phyloP scores from a whole-genome alignment of 2,329 filamentous ascomycete species.

The Colletotrichum liaoningense region DNA sequence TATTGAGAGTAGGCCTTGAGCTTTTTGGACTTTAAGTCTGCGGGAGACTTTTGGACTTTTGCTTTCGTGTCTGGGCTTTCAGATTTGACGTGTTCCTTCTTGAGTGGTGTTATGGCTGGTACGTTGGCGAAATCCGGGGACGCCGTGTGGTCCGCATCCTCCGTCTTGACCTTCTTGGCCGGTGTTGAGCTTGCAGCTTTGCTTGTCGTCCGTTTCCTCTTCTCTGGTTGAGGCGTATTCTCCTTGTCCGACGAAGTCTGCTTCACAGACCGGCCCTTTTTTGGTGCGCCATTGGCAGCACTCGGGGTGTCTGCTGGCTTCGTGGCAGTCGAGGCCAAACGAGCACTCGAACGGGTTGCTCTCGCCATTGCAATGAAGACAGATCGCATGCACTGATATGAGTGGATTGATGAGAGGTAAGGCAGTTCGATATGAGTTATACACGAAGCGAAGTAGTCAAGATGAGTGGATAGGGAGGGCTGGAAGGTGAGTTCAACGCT shows the following conservation, averaged over 20 bases:
- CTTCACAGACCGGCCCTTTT: not conserved
- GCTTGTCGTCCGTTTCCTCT: slow-evolving; percentile 26
- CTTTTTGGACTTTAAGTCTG: slow-evolving; percentile 53
- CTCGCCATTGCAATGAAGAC: slow-evolving; percentile 19
- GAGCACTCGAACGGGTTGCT: slow-evolving; percentile 35
- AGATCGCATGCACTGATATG: not conserved
- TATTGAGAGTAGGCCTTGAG: slow-evolving; percentile 55
- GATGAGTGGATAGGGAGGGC: not conserved
- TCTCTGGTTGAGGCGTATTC: not conserved
- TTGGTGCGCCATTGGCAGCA: not conserved
- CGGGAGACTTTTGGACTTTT: slow-evolving; percentile 22
- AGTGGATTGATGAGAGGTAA: too few species aligned
- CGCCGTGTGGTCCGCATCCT: slow-evolving; percentile 19
- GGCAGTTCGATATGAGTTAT: not conserved
- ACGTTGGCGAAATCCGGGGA: slow-evolving; percentile 5
- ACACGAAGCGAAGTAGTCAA: not conserved
- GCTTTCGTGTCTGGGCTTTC: slow-evolving; percentile 18
- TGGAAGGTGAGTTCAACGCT: not conserved
- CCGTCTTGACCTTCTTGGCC: slow-evolving; percentile 35
- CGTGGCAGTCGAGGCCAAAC: slow-evolving; percentile 17
- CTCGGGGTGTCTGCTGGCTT: not conserved
- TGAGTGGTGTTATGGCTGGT: slow-evolving; percentile 16
- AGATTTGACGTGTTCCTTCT: slow-evolving; percentile 24
- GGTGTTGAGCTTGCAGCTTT: slow-evolving; percentile 8
- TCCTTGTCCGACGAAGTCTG: not conserved